Evolutionary conservation across 176 grass and related monocot species (phyloP), one percentile per base, ranked within the genome.

Genomic region (Chloris gayana): DNA sequence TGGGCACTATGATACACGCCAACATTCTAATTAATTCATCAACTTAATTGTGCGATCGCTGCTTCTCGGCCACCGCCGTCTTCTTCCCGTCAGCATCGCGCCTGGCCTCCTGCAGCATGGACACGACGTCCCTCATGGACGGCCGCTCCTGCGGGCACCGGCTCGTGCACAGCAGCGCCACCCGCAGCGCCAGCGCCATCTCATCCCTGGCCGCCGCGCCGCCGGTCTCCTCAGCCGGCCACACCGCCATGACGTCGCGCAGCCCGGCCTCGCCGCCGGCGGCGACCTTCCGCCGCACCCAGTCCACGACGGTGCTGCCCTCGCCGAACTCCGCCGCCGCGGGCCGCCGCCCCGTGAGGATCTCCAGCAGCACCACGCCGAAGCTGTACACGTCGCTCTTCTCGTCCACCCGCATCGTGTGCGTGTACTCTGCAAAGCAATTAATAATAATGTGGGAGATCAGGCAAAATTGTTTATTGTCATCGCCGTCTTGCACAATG

Each of bases 371-470:
- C 42, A 98, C 88, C 63, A 98, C 95, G 14, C 95, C 95, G 22
- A 73, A 95, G 81, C 95, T 98, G 53, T 98, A 98, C 67, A 98
- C 80, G 69, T 98, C 95, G 38, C 95, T 93, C 83, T 84, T 93
- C 89, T 98, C 90, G 37, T 99, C 88, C 6, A 99, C 96, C 15
- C 54, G 84, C 2, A 99, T 79, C 0, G 96, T 99, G 79, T 93
- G 93, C 41, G 92, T 89, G 67, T 99, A 99, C 64, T 99, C 96
- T 95, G 78, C 7, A 50, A 50, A 1, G 3, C n/a, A n/a, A n/a
- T n/a, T n/a, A n/a, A n/a, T n/a, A n/a, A n/a, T n/a, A n/a, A n/a
- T n/a, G n/a, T n/a, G n/a, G n/a, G n/a, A n/a, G n/a, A n/a, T n/a
- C n/a, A n/a, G n/a, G n/a, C n/a, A n/a, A n/a, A n/a, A n/a, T n/a